Evolutionary conservation across 148 eudicot genomes (phyloP).

Genomic region (Polygonum maritimum): DNA sequence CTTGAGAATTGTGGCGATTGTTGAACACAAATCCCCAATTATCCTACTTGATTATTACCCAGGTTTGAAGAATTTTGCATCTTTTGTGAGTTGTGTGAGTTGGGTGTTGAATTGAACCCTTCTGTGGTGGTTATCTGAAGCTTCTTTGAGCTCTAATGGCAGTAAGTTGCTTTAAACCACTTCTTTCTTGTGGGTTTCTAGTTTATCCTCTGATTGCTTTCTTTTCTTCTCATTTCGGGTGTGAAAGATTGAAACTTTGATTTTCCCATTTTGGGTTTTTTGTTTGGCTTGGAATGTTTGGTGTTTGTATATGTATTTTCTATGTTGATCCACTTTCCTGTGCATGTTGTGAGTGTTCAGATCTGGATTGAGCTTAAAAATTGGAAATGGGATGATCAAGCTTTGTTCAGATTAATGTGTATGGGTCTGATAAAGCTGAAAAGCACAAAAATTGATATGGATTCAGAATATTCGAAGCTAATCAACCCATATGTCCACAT

Average conservation of each 20-base stretch:
- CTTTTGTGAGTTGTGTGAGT: neutral
- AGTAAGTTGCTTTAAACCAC: neutral
- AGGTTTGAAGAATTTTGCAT: neutral
- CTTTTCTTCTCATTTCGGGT: neutral
- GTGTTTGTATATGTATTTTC: neutral
- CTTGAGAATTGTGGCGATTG: neutral
- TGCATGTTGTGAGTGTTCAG: neutral
- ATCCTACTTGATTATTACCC: neutral
- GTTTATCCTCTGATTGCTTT: neutral
- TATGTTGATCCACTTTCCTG: neutral
- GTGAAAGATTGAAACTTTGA: neutral
- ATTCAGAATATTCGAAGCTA: neutral
- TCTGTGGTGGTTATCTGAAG: neutral
- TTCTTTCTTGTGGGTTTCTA: neutral
- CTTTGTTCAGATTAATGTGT: neutral
- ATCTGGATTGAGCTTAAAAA: neutral
- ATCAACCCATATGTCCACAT: neutral
- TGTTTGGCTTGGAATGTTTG: neutral
- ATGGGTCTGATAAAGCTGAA: neutral
- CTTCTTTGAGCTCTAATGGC: neutral
- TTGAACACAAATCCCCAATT: neutral
- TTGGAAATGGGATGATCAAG: neutral
- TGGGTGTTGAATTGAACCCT: neutral
- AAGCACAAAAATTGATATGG: neutral
- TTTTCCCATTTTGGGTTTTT: neutral